Percentiles rank a stretch among this genome's conserved stretches.
Conservation (phyloP, 2,329 filamentous ascomycete species). For the Arthroderma uncinatum region DNA sequence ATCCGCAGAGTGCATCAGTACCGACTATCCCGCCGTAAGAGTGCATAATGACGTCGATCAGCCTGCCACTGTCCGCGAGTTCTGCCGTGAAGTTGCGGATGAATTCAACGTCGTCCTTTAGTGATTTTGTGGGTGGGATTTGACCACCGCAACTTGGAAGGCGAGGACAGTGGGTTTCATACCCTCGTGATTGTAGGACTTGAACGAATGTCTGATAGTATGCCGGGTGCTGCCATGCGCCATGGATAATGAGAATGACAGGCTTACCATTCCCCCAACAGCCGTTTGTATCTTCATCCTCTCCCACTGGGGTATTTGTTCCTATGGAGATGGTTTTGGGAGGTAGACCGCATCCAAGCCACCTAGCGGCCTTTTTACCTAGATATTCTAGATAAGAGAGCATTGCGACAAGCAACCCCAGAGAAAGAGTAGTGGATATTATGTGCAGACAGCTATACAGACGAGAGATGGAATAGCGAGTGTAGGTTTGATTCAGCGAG, state of each 20-base stretch:
- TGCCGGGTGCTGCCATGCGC: constrained; percentile 29
- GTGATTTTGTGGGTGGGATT: constrained; percentile 12
- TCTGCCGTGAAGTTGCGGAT: constrained; percentile 21
- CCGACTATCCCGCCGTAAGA: constrained; percentile 28
- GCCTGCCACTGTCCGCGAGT: constrained; percentile 22
- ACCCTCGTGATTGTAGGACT: constrained; percentile 25
- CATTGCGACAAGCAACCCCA: not conserved
- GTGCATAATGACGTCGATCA: constrained; percentile 28
- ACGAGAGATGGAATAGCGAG: not conserved
- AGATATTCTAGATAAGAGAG: not conserved
- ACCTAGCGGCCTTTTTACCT: not conserved
- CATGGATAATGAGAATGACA: constrained; percentile 27
- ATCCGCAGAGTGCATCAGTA: constrained; percentile 22
- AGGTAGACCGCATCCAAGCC: not conserved
- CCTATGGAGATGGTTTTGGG: not conserved
- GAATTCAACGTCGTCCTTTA: constrained; percentile 20
- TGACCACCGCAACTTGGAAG: constrained; percentile 12
- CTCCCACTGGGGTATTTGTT: not conserved
- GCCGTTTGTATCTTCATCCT: not conserved
- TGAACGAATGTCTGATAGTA: constrained; percentile 20
- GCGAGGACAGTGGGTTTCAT: constrained; percentile 13
- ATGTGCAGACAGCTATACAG: not conserved
- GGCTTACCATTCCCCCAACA: constrained; percentile 16
- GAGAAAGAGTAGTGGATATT: too few relatives aligned
- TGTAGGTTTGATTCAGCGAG: not conserved